These are phyloP conservation scores for Dothistroma septosporum DNA, from an alignment of 2,329 filamentous ascomycete species.

Conservation along the genomic window DNA sequence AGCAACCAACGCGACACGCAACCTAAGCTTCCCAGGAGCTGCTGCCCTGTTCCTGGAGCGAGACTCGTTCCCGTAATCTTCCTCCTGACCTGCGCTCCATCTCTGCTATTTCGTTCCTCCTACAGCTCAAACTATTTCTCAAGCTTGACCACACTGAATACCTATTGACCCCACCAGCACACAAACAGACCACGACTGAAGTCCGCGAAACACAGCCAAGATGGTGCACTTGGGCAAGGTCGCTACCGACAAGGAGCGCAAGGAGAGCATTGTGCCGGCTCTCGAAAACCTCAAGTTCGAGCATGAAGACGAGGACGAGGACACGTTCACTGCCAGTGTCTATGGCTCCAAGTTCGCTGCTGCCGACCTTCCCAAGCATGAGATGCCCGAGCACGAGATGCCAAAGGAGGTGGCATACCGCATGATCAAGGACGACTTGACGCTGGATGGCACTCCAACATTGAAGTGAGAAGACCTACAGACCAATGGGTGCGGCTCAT, in stretches of 20 bases:
- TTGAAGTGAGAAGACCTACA: slow-evolving; percentile 57
- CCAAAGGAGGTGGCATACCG: slow-evolving; percentile 89
- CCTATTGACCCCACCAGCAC: not conserved
- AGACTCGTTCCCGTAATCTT: not conserved
- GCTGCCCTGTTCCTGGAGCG: not conserved
- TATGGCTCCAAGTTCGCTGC: slow-evolving; percentile 84
- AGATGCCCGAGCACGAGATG: slow-evolving; percentile 90
- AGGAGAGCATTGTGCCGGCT: slow-evolving; percentile 40
- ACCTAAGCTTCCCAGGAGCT: not conserved
- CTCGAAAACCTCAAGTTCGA: slow-evolving; percentile 46
- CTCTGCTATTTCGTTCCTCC: not conserved
- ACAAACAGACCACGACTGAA: not conserved
- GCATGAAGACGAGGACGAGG: slow-evolving; percentile 42
- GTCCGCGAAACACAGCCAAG: slow-evolving; percentile 12
- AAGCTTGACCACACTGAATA: not conserved
- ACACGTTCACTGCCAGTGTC: slow-evolving; percentile 69
- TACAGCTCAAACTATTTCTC: not conserved
- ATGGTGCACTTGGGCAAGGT: slow-evolving; percentile 37
- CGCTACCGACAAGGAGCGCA: slow-evolving; percentile 30
- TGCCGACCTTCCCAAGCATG: slow-evolving; percentile 71
- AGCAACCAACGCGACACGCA: not conserved
- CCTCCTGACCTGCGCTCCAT: not conserved
- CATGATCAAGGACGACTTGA: slow-evolving; percentile 93
- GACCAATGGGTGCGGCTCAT: not conserved
- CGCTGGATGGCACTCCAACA: slow-evolving; percentile 85